A percentile compares a stretch with the other conserved stretches of the same genome.
phyloP scores from a whole-genome alignment of 306 rosid genomes.

The Pueraria montana region DNA sequence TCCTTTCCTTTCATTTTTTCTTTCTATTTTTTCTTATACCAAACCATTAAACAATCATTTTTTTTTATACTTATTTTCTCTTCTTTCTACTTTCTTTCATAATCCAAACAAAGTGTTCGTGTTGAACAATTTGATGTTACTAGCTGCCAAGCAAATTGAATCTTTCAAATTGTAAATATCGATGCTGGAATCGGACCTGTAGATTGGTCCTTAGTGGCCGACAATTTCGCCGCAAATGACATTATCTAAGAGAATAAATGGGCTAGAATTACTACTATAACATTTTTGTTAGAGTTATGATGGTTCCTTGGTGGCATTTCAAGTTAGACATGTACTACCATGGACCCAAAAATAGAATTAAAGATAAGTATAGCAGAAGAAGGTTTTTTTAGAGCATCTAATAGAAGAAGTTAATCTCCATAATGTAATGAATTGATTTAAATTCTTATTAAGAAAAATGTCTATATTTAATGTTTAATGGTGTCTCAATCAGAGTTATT shows the following conservation, averaged over 20 bases:
- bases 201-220: constrained; percentile 10
- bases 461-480: too few species aligned
- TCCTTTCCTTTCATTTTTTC: too few species aligned
- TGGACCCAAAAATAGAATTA: not conserved
- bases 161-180: constrained; percentile 8
- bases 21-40: too few species aligned
- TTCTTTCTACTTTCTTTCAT: too few species aligned
- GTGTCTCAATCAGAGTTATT: too few species aligned
- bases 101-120: too few species aligned
- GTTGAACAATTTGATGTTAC: not conserved
- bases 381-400: too few species aligned
- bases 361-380: too few species aligned
- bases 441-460: too few species aligned
- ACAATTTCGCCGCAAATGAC: constrained; percentile 13
- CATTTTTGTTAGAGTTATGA: not conserved
- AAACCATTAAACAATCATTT: too few species aligned
- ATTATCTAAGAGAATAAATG: not conserved
- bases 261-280: not conserved
- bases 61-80: too few species aligned
- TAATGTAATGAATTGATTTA: not conserved
- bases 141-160: constrained; percentile 18
- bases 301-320: not conserved
- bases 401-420: too few species aligned
- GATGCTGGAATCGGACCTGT: not conserved
- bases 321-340: not conserved